Base-by-base conservation (phyloP, 768 basidiomycete species). In the Mycena floridula region DNA sequence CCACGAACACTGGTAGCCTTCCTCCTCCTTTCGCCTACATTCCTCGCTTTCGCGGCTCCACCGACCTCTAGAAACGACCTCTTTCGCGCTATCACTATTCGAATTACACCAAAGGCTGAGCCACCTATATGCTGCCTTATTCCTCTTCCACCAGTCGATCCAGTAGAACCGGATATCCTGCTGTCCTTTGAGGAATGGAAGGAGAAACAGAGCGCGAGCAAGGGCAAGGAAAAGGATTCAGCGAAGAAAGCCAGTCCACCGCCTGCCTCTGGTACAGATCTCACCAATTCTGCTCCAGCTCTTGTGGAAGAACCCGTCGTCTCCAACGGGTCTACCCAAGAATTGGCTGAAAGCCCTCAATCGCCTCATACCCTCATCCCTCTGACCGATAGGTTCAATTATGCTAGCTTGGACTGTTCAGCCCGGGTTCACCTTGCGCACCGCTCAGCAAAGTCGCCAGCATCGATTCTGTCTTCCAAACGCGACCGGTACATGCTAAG, bases 401-500 rank as follows among this genome's bases (percentile, higher is more conserved):
- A 95, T 55, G 96, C 96, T 32, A 82, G 81, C 42, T 59, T 83
- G 46, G 95, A 97, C 61, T 99, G 96, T 59, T 91, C 90, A 1
- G 94, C 95, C 2, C 84, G 91, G 12, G 83, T 98, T 21, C 94
- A 95, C 63, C 76, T 75, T 7, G 72, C 91, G 0, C 92, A 95
- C 59, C 75, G 78, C 23, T 75, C 76, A 2, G 85, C 92, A 25
- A 92, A 92, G 56, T 90, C 88, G 2, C 67, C 89, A 0, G 79
- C 84, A 0, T 77, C 88, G 1, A 88, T 99, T 44, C 75, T 99
- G 7, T 85, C 88, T 23, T 83, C 81, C 25, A 93, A 92, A 65
- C 86, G 85, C 59, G 95, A 98, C 63, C 70, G 82, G 51, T 98
- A 98, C 72, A 95, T 98, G 96, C 84, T 97, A 53, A 90, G 86